Conservation (phyloP, 495 filamentous ascomycete species). For the Amorphotheca resinae region DNA sequence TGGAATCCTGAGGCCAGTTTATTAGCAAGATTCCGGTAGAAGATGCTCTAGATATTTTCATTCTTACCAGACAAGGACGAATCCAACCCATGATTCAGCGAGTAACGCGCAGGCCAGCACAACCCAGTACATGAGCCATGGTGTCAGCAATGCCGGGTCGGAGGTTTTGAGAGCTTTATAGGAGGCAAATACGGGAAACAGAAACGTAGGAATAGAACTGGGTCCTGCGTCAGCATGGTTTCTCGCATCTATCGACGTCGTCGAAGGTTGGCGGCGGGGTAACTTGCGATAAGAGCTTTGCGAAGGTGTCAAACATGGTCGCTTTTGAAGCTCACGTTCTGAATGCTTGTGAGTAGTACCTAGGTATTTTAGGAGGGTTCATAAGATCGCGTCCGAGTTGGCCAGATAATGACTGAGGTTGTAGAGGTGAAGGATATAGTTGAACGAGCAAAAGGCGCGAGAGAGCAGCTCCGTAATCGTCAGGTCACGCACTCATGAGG, state of each 20-base stretch:
- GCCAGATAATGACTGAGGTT: not conserved
- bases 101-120: conserved; percentile 71
- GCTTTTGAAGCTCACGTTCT: not conserved
- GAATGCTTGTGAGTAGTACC: conserved; percentile 1
- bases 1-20: conserved; percentile 48
- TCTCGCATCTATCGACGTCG: conserved; percentile 6
- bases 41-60: not conserved
- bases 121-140: conserved; percentile 99
- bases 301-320: conserved; percentile 68
- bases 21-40: conserved; percentile 2
- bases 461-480: too few relatives aligned
- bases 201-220: conserved; percentile 77
- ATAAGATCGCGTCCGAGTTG: conserved; percentile 1
- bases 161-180: conserved; percentile 95
- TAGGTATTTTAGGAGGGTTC: not conserved
- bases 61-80: conserved; percentile 67
- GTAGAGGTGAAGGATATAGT: too few relatives aligned
- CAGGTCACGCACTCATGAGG: too few relatives aligned
- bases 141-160: conserved; percentile 79
- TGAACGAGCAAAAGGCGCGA: too few relatives aligned
- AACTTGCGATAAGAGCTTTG: conserved; percentile 68
- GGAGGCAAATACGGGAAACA: conserved; percentile 93
- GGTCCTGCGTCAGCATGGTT: conserved; percentile 18
- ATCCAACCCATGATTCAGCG: conserved; percentile 76
- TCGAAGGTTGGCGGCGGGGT: conserved; percentile 10